Evolutionary conservation across 140 eudicot species (phyloP).

Genomic region (Senecio squalidus): DNA sequence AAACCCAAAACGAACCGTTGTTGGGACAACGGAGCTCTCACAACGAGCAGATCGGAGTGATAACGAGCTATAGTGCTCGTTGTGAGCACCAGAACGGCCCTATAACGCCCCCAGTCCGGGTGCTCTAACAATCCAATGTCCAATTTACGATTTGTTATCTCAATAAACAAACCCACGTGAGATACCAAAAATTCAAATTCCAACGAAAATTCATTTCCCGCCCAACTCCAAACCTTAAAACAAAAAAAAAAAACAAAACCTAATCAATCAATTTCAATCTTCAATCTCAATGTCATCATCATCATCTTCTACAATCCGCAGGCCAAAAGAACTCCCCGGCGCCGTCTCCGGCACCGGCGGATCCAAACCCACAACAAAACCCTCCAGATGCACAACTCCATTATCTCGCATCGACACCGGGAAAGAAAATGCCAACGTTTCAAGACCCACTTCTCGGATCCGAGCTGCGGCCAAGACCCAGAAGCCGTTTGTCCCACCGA

Average conservation of each 20-base stretch:
- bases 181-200: constrained; percentile 11
- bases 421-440: constrained; percentile 48
- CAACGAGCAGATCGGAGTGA: too few species aligned
- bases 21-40: too few species aligned
- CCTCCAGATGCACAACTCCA: constrained; percentile 59
- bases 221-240: not conserved
- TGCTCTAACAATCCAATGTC: too few species aligned
- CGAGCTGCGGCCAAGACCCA: constrained; percentile 41
- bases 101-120: too few species aligned
- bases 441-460: constrained; percentile 47
- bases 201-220: constrained; percentile 29
- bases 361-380: constrained; percentile 19
- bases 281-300: constrained; percentile 23
- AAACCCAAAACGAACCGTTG: too few species aligned
- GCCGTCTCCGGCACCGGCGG: constrained; percentile 38
- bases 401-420: constrained; percentile 44
- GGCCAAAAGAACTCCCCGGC: constrained; percentile 46
- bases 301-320: constrained; percentile 49
- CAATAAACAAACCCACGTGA: not conserved
- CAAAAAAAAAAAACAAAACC: not conserved
- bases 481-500: constrained; percentile 55
- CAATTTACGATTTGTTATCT: too few species aligned
- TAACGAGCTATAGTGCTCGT: too few species aligned
- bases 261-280: not conserved
- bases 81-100: too few species aligned